Conservation (phyloP, 2,329 filamentous ascomycete genomes). For the Diplodia intermedia region DNA sequence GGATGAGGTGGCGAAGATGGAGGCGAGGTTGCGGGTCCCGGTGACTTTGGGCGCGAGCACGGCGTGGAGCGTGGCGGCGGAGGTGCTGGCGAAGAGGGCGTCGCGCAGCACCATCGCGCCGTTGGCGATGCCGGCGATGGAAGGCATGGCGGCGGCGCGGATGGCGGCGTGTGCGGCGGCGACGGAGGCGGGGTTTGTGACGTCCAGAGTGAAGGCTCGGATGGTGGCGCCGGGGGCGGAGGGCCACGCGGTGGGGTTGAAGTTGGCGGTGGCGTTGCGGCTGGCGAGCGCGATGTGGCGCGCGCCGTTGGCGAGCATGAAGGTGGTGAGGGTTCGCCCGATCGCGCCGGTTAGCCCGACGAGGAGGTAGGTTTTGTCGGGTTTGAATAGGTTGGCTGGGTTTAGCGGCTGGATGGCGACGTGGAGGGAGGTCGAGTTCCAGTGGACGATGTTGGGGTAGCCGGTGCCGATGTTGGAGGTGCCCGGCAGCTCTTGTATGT, state of each 20-base stretch:
- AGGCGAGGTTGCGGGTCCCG: slow-evolving; percentile 34
- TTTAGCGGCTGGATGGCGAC: neutral
- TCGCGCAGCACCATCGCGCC: slow-evolving; percentile 39
- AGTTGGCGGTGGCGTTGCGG: slow-evolving; percentile 48
- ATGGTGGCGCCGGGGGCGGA: slow-evolving; percentile 28
- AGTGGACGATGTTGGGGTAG: slow-evolving; percentile 6
- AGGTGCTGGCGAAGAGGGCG: slow-evolving; percentile 33
- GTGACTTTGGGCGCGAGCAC: slow-evolving; percentile 37
- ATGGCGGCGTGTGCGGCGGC: slow-evolving; percentile 20
- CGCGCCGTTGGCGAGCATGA: slow-evolving; percentile 40
- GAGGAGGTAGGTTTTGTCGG: slow-evolving; percentile 37
- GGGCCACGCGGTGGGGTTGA: no score
- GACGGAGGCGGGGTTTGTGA: slow-evolving; percentile 24
- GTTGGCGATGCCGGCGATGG: slow-evolving; percentile 37
- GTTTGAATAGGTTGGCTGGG: slow-evolving; percentile 13
- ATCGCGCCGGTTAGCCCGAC: slow-evolving; percentile 38
- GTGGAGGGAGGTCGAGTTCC: neutral
- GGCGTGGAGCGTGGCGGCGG: slow-evolving; percentile 9
- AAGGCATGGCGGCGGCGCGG: slow-evolving; percentile 24
- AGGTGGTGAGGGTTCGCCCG: slow-evolving; percentile 36
- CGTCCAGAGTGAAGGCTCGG: slow-evolving; percentile 29
- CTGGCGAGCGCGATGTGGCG: slow-evolving; percentile 47
- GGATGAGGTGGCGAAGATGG: no score
- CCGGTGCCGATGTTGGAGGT: neutral
- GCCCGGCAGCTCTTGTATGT: neutral